Conservation (phyloP, 805 yeast species). For the Metschnikowia drakensbergensis region DNA sequence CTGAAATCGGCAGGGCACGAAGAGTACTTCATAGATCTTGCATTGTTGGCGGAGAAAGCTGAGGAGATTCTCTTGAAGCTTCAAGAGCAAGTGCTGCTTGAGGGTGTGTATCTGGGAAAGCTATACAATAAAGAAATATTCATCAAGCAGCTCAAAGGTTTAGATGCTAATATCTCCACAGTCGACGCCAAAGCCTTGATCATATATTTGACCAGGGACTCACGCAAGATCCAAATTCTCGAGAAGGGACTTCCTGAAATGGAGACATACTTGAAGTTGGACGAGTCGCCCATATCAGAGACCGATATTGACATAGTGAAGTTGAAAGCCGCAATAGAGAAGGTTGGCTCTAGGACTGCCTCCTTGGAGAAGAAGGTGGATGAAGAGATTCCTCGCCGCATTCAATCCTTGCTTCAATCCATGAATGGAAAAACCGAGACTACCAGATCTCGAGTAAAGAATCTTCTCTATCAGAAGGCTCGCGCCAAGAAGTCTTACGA, state of each 20-base stretch:
- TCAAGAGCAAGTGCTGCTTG: conserved; percentile 1
- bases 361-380: conserved; percentile 21
- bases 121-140: conserved; percentile 16
- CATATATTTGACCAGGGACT: conserved; percentile 27
- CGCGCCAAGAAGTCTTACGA: conserved; percentile 18
- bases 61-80: background rate
- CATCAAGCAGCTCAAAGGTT: conserved; percentile 6
- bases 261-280: conserved; percentile 22
- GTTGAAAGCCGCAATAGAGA: conserved; percentile 21
- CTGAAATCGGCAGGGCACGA: conserved; percentile 1
- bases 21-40: conserved; percentile 23
- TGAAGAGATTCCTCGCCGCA: conserved; percentile 15
- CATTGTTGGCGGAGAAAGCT: conserved; percentile 4
- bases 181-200: conserved; percentile 28
- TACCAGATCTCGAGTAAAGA: conserved; percentile 18
- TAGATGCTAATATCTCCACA: conserved; percentile 13
- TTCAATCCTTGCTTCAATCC: conserved; percentile 15
- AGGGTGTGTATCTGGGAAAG: conserved; percentile 17
- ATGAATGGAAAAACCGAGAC: conserved; percentile 11
- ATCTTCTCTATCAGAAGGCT: conserved; percentile 17
- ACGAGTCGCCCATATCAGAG: conserved; percentile 17
- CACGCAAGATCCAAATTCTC: conserved; percentile 2
- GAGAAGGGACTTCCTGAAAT: background rate
- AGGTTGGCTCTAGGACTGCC: conserved; percentile 17
- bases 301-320: conserved; percentile 32